phyloP scores from a whole-genome alignment of 345 rosid species.

The Acer yangbiense region DNA sequence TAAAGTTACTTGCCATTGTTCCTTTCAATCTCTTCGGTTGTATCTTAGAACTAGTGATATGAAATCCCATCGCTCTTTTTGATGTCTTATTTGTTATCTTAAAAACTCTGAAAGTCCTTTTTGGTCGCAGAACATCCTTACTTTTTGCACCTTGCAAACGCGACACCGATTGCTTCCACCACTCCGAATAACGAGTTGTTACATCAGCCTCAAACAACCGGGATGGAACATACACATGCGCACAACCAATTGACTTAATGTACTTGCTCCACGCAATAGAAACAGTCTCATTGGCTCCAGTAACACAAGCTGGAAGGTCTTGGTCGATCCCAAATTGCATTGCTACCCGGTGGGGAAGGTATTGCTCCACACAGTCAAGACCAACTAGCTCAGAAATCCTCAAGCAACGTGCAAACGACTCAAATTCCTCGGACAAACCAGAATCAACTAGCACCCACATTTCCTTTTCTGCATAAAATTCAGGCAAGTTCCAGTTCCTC shows the following conservation, averaged over 20 bases:
- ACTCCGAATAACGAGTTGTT: conserved; percentile 24
- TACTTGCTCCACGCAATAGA: background rate
- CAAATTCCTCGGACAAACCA: conserved; percentile 11
- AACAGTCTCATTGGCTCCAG: background rate
- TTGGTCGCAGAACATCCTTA: background rate
- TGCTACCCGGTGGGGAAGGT: conserved; percentile 19
- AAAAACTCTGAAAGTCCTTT: background rate
- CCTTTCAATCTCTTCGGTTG: background rate
- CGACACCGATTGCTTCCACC: conserved; percentile 28
- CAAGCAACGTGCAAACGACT: conserved; percentile 28
- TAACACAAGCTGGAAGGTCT: conserved; percentile 16
- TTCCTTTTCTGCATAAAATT: background rate
- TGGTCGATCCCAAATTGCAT: conserved; percentile 19
- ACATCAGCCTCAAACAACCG: conserved; percentile 21
- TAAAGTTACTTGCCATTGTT: background rate
- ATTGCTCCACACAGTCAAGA: conserved; percentile 7
- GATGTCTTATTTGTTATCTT: background rate
- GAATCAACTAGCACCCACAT: background rate
- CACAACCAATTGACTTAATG: conserved; percentile 3
- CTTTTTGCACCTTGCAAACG: background rate
- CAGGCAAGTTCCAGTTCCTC: background rate
- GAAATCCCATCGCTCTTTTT: background rate
- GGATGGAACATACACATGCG: conserved; percentile 16
- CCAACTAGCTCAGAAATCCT: conserved; percentile 25
- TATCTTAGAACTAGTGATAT: no score